A percentile compares a stretch with the other conserved stretches of the same genome.
phyloP scores from a whole-genome alignment of 441 rosid genomes.

The Macaranga tanarius region DNA sequence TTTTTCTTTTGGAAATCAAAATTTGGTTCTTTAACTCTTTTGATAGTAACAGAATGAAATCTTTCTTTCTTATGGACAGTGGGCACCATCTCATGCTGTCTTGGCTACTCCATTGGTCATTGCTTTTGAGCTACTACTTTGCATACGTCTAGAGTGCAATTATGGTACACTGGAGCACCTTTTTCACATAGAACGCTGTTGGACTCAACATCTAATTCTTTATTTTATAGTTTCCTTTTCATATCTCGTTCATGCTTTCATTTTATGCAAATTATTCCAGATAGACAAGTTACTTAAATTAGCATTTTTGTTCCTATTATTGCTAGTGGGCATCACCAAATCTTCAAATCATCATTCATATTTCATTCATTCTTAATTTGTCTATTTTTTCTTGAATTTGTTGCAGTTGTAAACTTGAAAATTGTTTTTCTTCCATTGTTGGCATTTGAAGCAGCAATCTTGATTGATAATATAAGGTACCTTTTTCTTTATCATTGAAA shows the following conservation, averaged over 20 bases:
- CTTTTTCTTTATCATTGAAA: neutral
- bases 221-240: neutral
- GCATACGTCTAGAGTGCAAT: slow-evolving; percentile 72
- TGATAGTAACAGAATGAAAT: neutral
- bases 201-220: slow-evolving; percentile 3
- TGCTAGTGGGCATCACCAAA: neutral
- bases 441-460: slow-evolving; percentile 67
- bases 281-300: neutral
- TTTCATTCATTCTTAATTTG: slow-evolving; percentile 7
- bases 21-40: slow-evolving; percentile 3
- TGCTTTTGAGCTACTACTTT: slow-evolving; percentile 91
- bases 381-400: slow-evolving; percentile 22
- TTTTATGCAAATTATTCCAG: neutral
- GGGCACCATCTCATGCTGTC: slow-evolving; percentile 96
- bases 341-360: neutral
- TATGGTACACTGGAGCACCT: slow-evolving; percentile 49
- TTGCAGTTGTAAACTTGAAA: slow-evolving; percentile 77
- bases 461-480: slow-evolving; percentile 91
- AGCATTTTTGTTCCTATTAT: neutral
- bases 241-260: slow-evolving; percentile 1
- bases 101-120: slow-evolving; percentile 85
- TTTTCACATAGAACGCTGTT: slow-evolving; percentile 2
- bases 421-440: slow-evolving; percentile 79
- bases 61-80: slow-evolving; percentile 58
- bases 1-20: neutral